Evolutionary conservation across 306 rosid genomes (phyloP), one percentile per base, ranked within the genome.

Genomic region (Canavalia ensiformis): DNA sequence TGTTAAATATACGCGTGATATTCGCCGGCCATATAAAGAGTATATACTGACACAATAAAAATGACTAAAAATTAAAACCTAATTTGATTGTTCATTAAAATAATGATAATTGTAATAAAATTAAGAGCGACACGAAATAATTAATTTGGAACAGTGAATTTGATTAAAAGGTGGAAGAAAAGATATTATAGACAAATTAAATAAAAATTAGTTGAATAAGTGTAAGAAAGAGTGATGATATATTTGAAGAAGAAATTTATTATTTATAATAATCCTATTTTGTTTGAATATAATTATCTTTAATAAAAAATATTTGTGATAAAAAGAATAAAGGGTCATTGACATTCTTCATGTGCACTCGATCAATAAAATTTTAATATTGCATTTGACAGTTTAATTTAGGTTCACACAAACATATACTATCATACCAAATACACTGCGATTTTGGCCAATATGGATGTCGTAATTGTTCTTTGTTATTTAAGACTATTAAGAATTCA

Each of bases 371-470:
- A 37, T 37, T 37, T 37, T 35, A 35, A 13, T 64, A 13, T 0
- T 64, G 69, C 37, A 41, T 67, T 67, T 42, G 50, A 25, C 52
- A 18, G 25, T 67, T 67, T 5, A 35, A 63, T 10, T 11, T 37
- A 5, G 12, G 50, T 65, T 7, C 52, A 37, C 33, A 13, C 34
- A n/a, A 42, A n/a, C 34, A 66, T 39, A 65, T 65, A 41, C 18
- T 65, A 65, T 37, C 13, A 65, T 2, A 7, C 30, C 75, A 47
- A 30, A 30, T 28, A 25, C 39, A 10, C 31, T 12, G 41, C 41
- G 10, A 35, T 49, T 68, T 68, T 18, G 72, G 72, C 73, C 55
- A 28, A 8, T 56, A 28, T 57, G 12, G 64, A 31, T 70, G 8
- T 3, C 7, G 35, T 52, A 18, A 35, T 7, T 52, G 5, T n/a